Evolutionary conservation across 2,329 filamentous ascomycete genomes (phyloP).

Genomic region (Daldinia sp.): DNA sequence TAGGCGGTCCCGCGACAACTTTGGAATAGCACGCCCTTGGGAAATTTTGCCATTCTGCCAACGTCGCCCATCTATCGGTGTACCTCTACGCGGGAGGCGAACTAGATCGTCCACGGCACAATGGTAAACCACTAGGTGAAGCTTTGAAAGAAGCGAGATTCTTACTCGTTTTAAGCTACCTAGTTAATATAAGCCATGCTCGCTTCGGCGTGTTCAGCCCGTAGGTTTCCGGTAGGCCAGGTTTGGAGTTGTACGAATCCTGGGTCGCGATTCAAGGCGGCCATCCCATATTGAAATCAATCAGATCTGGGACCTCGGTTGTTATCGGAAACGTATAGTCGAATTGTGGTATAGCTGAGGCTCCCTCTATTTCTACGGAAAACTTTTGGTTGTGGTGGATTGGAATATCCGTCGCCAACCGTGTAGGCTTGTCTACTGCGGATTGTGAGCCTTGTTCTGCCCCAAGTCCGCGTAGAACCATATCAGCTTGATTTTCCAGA

Average conservation of each 20-base stretch:
- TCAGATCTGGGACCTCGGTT: slow-evolving; percentile 7
- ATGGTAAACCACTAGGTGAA: neutral
- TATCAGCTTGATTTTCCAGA: neutral
- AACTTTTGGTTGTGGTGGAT: neutral
- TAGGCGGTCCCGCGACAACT: too few species aligned
- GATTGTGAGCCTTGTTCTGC: neutral
- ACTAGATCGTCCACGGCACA: neutral
- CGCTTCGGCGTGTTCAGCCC: too few species aligned
- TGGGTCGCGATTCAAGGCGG: slow-evolving; percentile 7
- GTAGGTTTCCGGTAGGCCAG: neutral
- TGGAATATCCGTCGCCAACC: neutral
- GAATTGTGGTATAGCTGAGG: slow-evolving; percentile 18
- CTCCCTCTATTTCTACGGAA: neutral
- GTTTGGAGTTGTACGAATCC: neutral
- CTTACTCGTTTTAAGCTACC: neutral
- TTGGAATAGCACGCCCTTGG: too few species aligned
- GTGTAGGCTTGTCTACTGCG: neutral
- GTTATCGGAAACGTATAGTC: neutral
- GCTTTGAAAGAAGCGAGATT: neutral
- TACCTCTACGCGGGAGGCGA: neutral
- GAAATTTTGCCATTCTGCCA: too few species aligned
- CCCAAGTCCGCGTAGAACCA: neutral
- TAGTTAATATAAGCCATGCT: too few species aligned
- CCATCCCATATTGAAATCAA: slow-evolving; percentile 24
- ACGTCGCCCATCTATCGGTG: neutral